Conservation (phyloP, 805 yeast genomes). For the Suhomyces xylopsoci region DNA sequence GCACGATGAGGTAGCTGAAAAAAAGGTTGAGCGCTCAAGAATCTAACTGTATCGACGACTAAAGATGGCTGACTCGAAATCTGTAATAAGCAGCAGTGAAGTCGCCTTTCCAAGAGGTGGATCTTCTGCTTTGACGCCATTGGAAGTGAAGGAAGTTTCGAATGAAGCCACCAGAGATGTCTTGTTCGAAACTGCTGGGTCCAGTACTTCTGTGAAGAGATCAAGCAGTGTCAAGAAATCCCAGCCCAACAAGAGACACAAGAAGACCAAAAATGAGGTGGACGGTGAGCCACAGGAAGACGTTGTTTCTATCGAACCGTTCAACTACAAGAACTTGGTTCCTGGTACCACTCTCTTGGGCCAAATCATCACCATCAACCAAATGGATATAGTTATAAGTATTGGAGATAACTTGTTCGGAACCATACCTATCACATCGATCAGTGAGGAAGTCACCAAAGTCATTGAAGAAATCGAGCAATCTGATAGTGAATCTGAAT, state of each 20-base stretch:
- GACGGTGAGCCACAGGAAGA: slow-evolving; percentile 23
- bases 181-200: slow-evolving; percentile 56
- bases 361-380: slow-evolving; percentile 59
- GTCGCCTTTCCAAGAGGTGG: slow-evolving; percentile 95
- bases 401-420: slow-evolving; percentile 82
- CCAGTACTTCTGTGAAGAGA: slow-evolving; percentile 24
- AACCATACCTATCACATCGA: slow-evolving; percentile 67
- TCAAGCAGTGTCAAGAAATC: slow-evolving; percentile 23
- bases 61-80: slow-evolving; percentile 15
- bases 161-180: slow-evolving; percentile 91
- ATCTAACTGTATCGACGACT: background rate
- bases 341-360: slow-evolving; percentile 79
- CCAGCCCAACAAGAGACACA: slow-evolving; percentile 23
- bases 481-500: slow-evolving; percentile 36
- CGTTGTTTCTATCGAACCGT: slow-evolving; percentile 55
- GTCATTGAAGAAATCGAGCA: slow-evolving; percentile 54
- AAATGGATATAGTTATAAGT: slow-evolving; percentile 63
- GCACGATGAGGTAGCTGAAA: slow-evolving; percentile 8
- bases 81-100: slow-evolving; percentile 43
- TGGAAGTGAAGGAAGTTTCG: slow-evolving; percentile 89
- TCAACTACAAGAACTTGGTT: slow-evolving; percentile 58
- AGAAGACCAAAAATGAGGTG: slow-evolving; percentile 14
- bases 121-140: slow-evolving; percentile 74
- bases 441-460: slow-evolving; percentile 61
- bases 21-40: slow-evolving; percentile 1